Base-by-base conservation (phyloP, 805 yeast species). In the Nakazawaea wyomingensis region DNA sequence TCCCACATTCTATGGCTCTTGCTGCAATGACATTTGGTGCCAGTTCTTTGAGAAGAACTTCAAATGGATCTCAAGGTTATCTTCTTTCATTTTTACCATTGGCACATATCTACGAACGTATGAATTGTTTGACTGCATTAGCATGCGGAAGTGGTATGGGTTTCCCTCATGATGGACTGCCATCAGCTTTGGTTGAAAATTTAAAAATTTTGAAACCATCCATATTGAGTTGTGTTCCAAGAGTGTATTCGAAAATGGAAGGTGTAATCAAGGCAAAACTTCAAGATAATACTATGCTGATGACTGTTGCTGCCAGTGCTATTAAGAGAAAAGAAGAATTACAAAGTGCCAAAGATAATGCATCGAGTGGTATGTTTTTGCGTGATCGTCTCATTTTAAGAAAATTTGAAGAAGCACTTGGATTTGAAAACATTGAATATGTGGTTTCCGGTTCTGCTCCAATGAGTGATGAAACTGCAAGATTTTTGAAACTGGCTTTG, bases 361-460 rank as follows among this genome's bases (percentile, higher is more conserved):
- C 51, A 5, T 24, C 62, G 5, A 59, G 63, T 53, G 71, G 69
- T 48, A 36, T 51, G 27, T 34, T 66, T 9, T 50, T 77, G 43
- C 57, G 67, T 29, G 65, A 65, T 34, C 35, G 50, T 22, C 37
- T 66, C 6, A 49, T 77, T 39, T 57, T 68, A 28, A 65, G 64
- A 30, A 73, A 73, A 55, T 64, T 76, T 48, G 55, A 32, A 66
- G 69, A 26, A 3, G 44, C 46, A 7, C 53, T 75, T 13, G 81
- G 82, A 1, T 64, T 76, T 45, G 66, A 61, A 16, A 69, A 72
- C 35, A 51, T 65, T 22, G 56, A 61, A 17, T 60, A 61, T 44
- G 45, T 73, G 22, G 57, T 71, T 24, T 62, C 71, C 24, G 86
- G 91, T 24, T 79, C 85, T 31, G 89, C 91, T 3, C 91, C 91